Conservation (phyloP, 495 filamentous ascomycete species). For the Lasiosphaeria ovina region DNA sequence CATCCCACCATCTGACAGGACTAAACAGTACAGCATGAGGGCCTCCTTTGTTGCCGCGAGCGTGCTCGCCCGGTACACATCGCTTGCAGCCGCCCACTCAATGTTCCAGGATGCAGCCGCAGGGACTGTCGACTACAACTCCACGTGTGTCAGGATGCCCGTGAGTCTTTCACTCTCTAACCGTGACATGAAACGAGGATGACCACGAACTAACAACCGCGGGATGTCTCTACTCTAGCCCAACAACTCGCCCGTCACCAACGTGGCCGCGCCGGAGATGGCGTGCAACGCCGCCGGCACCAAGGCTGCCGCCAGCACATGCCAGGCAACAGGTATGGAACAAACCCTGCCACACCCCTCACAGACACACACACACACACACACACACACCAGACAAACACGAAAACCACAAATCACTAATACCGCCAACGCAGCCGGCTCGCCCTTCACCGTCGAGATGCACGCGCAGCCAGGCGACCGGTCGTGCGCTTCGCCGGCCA, state of each 20-base stretch:
- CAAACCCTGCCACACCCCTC: conserved; percentile 31
- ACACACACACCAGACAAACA: conserved; percentile 32
- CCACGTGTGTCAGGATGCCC: conserved; percentile 23
- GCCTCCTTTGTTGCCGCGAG: conserved; percentile 13
- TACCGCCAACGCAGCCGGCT: conserved; percentile 35
- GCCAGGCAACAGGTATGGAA: conserved; percentile 23
- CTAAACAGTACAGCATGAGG: conserved; percentile 18
- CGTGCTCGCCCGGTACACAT: conserved; percentile 17
- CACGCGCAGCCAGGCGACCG: conserved; percentile 17
- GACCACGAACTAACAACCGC: conserved; percentile 25
- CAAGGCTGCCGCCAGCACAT: conserved; percentile 31
- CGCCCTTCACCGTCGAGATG: conserved; percentile 30
- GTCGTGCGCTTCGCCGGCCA: conserved; percentile 15
- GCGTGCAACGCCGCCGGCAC: conserved; percentile 42
- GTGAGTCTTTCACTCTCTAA: conserved; percentile 37
- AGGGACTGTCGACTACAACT: conserved; percentile 19
- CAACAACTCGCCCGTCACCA: conserved; percentile 43
- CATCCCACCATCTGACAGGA: neutral
- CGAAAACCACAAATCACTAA: conserved; percentile 30
- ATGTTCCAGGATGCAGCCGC: conserved; percentile 41
- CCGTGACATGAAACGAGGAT: conserved; percentile 29
- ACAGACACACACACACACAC: conserved; percentile 33
- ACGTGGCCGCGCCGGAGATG: conserved; percentile 34
- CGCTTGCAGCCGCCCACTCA: conserved; percentile 26
- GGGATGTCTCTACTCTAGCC: conserved; percentile 38